Base-by-base conservation (phyloP, 495 filamentous ascomycete species). In the Trichocladium uniseriatum region DNA sequence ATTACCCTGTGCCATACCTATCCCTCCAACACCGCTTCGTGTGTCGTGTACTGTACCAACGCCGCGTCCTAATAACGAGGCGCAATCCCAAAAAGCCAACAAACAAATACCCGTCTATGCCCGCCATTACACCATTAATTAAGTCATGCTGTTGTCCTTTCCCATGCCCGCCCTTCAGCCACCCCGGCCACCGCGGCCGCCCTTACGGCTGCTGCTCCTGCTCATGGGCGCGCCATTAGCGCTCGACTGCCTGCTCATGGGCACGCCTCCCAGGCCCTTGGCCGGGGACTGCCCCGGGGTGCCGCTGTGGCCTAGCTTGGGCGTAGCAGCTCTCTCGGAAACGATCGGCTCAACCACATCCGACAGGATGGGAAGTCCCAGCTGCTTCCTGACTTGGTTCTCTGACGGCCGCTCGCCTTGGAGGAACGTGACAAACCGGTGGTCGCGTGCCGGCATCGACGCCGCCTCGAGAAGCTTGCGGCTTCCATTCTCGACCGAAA, bases 171-270 rank as follows among this genome's bases (percentile, higher is more conserved):
- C 27, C 7, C 37, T 7, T 48, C 39, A 63, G 9, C 57, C 55
- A 28, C 52, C 60, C 13, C 62, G 60, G 1, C 58, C 59, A n/a
- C 55, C 52, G 16, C 62, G 56, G 22, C 60, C 53, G 8, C 53
- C 62, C 45, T 63, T 65, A 16, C 66, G 58, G 32, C 58, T 65
- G 48, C 60, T 67, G 28, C 63, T 75, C 37, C 75, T 59, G 46
- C 71, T 75, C 75, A 78, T 78, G 1, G 68, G 66, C 18, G 62
- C 69, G 29, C 74, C 69, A 29, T 71, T 73, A 0, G 70, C 63
- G 38, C 72, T 76, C 34, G 64, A 70, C 55, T 74, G 71, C 19
- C 72, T 61, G 51, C 72, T 75, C 73, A 78, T 76, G 15, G 71
- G 56, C 24, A 66, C 62, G 1, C 69, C 71, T 5, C 63, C 65